Percentiles rank a stretch among this genome's conserved stretches.
Evolutionary conservation across 2,329 filamentous ascomycete genomes (phyloP).

Genomic region (Aureobasidium sp.): DNA sequence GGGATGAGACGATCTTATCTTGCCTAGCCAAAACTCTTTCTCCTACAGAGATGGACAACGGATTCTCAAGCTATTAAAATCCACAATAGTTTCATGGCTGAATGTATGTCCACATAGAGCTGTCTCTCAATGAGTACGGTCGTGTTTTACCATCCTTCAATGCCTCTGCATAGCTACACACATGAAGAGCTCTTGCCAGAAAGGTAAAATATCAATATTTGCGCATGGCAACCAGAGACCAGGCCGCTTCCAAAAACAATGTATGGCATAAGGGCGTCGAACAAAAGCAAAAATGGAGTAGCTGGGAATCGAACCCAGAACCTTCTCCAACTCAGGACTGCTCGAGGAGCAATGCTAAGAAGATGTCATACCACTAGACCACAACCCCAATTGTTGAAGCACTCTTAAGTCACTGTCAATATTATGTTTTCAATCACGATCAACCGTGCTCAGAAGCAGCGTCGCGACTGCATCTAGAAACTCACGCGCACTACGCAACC

Average conservation of each 20-base stretch:
- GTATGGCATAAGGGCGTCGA: too few species aligned
- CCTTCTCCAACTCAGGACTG: conserved; percentile 14
- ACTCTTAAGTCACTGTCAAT: neutral
- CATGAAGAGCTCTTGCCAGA: too few species aligned
- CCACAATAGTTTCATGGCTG: neutral
- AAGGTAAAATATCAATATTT: too few species aligned
- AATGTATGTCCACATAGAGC: neutral
- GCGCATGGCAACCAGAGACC: too few species aligned
- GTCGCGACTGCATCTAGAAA: too few species aligned
- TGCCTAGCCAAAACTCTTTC: neutral
- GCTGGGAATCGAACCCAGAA: conserved; percentile 14
- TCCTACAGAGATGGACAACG: neutral
- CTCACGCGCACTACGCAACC: neutral
- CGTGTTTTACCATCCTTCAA: too few species aligned
- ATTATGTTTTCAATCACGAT: too few species aligned
- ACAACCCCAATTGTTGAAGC: conserved; percentile 9
- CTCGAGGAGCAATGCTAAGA: conserved; percentile 11
- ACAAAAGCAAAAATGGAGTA: conserved; percentile 5
- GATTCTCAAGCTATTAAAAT: neutral
- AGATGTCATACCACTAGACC: conserved; percentile 15
- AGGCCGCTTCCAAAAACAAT: too few species aligned
- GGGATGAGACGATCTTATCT: too few species aligned
- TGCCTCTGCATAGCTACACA: too few species aligned
- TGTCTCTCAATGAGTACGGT: neutral
- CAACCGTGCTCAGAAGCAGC: neutral